Evolutionary conservation across 768 basidiomycete genomes (phyloP), one percentile per base, ranked within the genome.

Genomic region (Tylopilus intermedius): DNA sequence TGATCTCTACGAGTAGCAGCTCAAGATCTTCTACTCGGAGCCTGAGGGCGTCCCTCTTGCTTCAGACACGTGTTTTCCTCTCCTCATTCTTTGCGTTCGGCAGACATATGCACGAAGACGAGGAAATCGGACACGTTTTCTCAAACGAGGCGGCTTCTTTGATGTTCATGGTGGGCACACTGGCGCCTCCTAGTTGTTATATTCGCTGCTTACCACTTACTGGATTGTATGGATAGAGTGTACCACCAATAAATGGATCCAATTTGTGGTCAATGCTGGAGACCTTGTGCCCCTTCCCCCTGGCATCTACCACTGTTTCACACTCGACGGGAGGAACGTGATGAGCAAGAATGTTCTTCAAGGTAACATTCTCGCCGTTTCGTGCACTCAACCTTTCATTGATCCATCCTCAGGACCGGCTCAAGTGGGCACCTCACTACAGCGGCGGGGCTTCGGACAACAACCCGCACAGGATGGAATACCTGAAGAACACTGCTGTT

Each of bases 241-340:
- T 7, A 74, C 80, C 0, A 75, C 80, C 2, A 80, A 91, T 55
- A 70, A 71, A 6, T 96, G 94, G 94, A 86, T 96, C 60, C 80
- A 94, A 51, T 74, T 93, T 37, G 81, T 81, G 6, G 74, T 94
- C 14, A 74, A 74, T 9, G 79, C 85, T 4, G 90, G 92, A 2
- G 94, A 96, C 64, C 78, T 97, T 45, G 70, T 96, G 48, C 83
- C 96, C 49, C 69, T 97, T 39, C 94, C 94, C 1, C 81, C 90
- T 15, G 93, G 92, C 0, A 92, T 94, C 61, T 96, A 94, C 68
- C 94, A 97, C 71, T 86, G 94, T 38, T 97, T 96, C 74, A 94
- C 90, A 0, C 81, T 96, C 14, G 92, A 95, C 64, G 78, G 82
- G 56, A 71, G 64, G 46, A 81, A 96, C 68, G 72, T 72, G 32